Conservation (phyloP, 2,329 filamentous ascomycete species). For the Aspergillus puulaauensis region DNA sequence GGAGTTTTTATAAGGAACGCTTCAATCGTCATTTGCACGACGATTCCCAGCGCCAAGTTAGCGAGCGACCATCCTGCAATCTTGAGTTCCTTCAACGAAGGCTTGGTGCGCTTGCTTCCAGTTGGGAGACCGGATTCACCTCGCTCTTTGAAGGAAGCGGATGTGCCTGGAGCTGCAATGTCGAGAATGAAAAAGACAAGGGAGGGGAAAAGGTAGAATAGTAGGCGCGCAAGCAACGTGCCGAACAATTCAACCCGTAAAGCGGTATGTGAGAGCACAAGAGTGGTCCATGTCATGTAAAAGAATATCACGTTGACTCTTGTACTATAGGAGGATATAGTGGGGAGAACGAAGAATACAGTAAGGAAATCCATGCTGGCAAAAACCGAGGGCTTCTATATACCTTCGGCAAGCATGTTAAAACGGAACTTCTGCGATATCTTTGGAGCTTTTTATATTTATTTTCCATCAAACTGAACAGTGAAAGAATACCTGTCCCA, state of each 20-base stretch:
- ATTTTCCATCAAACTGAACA: background rate
- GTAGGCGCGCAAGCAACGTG: slow-evolving; percentile 63
- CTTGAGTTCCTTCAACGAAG: slow-evolving; percentile 45
- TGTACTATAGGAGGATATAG: slow-evolving; percentile 67
- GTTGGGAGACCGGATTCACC: slow-evolving; percentile 53
- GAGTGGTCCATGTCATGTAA: slow-evolving; percentile 83
- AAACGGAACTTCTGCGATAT: too few relatives aligned
- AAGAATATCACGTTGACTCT: slow-evolving; percentile 85
- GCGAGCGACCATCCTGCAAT: slow-evolving; percentile 54
- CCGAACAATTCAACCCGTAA: slow-evolving; percentile 74
- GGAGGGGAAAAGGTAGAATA: slow-evolving; percentile 74
- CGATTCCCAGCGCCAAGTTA: slow-evolving; percentile 56
- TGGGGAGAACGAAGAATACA: slow-evolving; percentile 30
- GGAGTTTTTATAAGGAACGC: slow-evolving; percentile 54
- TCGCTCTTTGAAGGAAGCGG: slow-evolving; percentile 67
- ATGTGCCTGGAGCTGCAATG: slow-evolving; percentile 65
- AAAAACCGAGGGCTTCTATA: too few relatives aligned
- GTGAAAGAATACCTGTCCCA: background rate
- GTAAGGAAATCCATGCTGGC: slow-evolving; percentile 51
- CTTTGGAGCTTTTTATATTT: background rate
- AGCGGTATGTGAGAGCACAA: slow-evolving; percentile 74
- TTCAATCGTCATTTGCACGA: slow-evolving; percentile 58
- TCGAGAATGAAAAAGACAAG: slow-evolving; percentile 73
- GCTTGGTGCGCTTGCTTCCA: slow-evolving; percentile 36
- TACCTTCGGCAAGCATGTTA: too few relatives aligned